These are phyloP conservation scores for Lactifluus subvellereus DNA, from an alignment of 768 basidiomycete genomes.

Conservation along the genomic window DNA sequence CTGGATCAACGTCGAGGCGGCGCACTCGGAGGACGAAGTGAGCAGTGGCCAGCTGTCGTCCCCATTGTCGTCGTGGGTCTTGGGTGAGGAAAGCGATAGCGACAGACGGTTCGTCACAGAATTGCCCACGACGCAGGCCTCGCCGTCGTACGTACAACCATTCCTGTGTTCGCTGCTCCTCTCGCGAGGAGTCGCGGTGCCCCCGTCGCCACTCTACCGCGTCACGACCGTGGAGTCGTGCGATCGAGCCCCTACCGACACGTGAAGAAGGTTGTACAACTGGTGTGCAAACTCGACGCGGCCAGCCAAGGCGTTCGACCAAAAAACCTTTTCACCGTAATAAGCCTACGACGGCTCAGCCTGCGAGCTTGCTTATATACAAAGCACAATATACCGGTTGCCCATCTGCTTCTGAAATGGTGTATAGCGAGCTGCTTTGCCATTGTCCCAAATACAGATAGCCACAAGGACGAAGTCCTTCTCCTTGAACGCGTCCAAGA, in stretches of 20 bases:
- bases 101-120: slow-evolving; percentile 64
- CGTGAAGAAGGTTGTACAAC: too few species aligned
- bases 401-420: too few species aligned
- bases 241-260: slow-evolving; percentile 47
- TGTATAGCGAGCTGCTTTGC: too few species aligned
- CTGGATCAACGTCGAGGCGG: slow-evolving; percentile 64
- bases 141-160: slow-evolving; percentile 68
- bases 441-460: too few species aligned
- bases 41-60: slow-evolving; percentile 57
- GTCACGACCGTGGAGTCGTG: slow-evolving; percentile 26
- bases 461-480: too few species aligned
- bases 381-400: too few species aligned
- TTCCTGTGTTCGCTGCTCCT: slow-evolving; percentile 50
- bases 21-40: slow-evolving; percentile 75
- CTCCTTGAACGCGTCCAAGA: too few species aligned
- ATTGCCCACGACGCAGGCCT: slow-evolving; percentile 58
- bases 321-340: too few species aligned
- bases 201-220: slow-evolving; percentile 29
- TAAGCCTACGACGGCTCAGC: too few species aligned
- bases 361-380: too few species aligned
- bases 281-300: too few species aligned
- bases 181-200: slow-evolving; percentile 42
- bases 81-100: slow-evolving; percentile 49
- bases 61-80: slow-evolving; percentile 34
- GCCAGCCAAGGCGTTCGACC: too few species aligned